A percentile compares a stretch with the other conserved stretches of the same genome.
These are phyloP conservation scores for Lentinula lateritia DNA, from an alignment of 768 basidiomycete species.

Conservation along the genomic window DNA sequence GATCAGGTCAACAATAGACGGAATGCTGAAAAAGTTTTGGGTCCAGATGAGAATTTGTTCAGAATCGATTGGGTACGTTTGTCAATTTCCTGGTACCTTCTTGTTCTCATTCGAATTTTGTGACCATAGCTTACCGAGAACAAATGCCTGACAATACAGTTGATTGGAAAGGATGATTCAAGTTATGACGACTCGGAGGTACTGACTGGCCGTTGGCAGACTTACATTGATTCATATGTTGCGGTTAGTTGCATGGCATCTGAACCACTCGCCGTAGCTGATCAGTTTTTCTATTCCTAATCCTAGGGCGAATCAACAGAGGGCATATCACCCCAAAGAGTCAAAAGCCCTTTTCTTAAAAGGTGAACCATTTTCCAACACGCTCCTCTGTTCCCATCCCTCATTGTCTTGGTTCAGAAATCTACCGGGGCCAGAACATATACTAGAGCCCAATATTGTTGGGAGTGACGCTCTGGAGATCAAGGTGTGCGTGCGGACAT, in stretches of 20 bases:
- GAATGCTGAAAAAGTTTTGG: slow-evolving; percentile 63
- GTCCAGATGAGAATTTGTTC: slow-evolving; percentile 75
- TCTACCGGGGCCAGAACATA: slow-evolving; percentile 23
- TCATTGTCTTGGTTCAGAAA: slow-evolving; percentile 25
- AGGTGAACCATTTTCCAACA: slow-evolving; percentile 35
- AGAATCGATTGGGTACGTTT: slow-evolving; percentile 71
- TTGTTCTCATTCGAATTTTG: not conserved
- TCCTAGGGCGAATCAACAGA: slow-evolving; percentile 54
- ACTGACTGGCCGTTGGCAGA: slow-evolving; percentile 71
- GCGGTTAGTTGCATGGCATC: slow-evolving; percentile 35
- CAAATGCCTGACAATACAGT: slow-evolving; percentile 65
- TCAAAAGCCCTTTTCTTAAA: slow-evolving; percentile 59
- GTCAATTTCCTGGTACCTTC: not conserved
- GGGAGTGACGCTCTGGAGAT: slow-evolving; percentile 68
- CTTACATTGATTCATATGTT: slow-evolving; percentile 73
- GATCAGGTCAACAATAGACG: slow-evolving; percentile 66
- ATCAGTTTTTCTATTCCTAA: not conserved
- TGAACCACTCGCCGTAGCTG: not conserved
- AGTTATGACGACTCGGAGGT: slow-evolving; percentile 73
- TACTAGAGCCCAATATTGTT: slow-evolving; percentile 36
- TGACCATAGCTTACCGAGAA: slow-evolving; percentile 51
- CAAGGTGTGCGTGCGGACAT: slow-evolving; percentile 79
- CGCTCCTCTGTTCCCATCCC: not conserved
- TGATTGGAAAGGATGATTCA: slow-evolving; percentile 77
- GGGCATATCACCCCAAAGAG: slow-evolving; percentile 40